Evolutionary conservation across 1,284 basidiomycete species (phyloP).

Genomic region (Sporisorium scitamineum): DNA sequence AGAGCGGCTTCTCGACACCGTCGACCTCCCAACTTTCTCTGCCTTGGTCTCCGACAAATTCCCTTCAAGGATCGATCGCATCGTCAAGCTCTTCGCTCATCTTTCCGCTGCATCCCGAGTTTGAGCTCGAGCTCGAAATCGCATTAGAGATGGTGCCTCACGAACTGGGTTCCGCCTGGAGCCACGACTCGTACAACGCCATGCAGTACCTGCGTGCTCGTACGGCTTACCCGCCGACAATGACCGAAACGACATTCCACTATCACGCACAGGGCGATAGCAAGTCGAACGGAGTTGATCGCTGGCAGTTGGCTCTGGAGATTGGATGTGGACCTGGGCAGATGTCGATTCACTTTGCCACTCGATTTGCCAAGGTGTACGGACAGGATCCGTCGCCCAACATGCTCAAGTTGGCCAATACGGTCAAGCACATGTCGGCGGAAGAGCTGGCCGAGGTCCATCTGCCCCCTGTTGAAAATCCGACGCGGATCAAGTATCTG

Average conservation of each 20-base stretch:
- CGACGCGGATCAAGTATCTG: conserved; percentile 32
- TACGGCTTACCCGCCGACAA: conserved; percentile 45
- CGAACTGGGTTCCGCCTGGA: conserved; percentile 42
- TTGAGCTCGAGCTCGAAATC: conserved; percentile 45
- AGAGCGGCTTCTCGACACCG: conserved; percentile 13
- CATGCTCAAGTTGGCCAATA: conserved; percentile 49
- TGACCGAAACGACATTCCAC: conserved; percentile 39
- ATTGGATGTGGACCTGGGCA: conserved; percentile 50
- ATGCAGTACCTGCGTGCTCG: conserved; percentile 44
- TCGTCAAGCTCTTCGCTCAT: conserved; percentile 24
- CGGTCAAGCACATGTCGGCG: conserved; percentile 43
- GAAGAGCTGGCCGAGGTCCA: conserved; percentile 34
- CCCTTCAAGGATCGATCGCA: conserved; percentile 5
- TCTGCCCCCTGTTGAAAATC: conserved; percentile 31
- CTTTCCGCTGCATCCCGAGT: conserved; percentile 35
- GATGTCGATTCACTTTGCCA: conserved; percentile 48
- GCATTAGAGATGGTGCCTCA: conserved; percentile 46
- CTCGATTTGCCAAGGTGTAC: conserved; percentile 35
- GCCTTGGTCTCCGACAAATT: background rate
- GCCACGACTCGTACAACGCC: conserved; percentile 42
- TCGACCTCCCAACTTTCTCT: conserved; percentile 16
- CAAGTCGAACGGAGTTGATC: conserved; percentile 1
- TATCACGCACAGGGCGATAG: conserved; percentile 30
- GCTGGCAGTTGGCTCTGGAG: conserved; percentile 44
- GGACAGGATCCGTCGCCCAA: conserved; percentile 43